These are phyloP conservation scores for Eucalyptus pauciflora DNA, from an alignment of 345 rosid genomes.

Conservation along the genomic window DNA sequence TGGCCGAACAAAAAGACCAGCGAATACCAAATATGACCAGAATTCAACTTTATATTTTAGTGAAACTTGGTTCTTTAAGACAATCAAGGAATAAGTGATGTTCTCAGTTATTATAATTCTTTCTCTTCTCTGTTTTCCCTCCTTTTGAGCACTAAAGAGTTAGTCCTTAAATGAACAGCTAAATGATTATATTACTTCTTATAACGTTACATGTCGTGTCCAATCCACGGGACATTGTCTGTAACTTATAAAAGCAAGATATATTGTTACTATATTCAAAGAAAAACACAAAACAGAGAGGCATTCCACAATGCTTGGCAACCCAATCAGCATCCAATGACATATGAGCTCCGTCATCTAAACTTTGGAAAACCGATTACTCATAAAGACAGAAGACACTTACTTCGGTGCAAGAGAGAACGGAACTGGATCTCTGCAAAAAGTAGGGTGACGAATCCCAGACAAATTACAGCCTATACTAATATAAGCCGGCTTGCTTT, in stretches of 20 bases:
- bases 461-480: slow-evolving; percentile 63
- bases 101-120: neutral
- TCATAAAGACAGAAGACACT: neutral
- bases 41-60: neutral
- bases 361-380: neutral
- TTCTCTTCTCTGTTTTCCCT: neutral
- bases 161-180: neutral
- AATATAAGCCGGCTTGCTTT: slow-evolving; percentile 62
- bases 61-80: neutral
- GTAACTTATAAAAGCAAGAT: neutral
- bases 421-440: slow-evolving; percentile 52
- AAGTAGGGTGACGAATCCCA: slow-evolving; percentile 56
- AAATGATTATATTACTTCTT: neutral
- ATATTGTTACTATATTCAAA: neutral
- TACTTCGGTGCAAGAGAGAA: slow-evolving; percentile 50
- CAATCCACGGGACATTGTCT: neutral
- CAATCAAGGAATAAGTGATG: neutral
- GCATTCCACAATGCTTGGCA: neutral
- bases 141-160: neutral
- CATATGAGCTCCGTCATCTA: neutral
- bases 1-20: neutral
- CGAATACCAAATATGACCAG: neutral
- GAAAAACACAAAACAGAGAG: neutral
- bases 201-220: neutral
- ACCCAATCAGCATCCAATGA: neutral